Evolutionary conservation across 371 early-diverging fungal species (phyloP), one percentile per base, ranked within the genome.

Genomic region (Mortierella sp.): DNA sequence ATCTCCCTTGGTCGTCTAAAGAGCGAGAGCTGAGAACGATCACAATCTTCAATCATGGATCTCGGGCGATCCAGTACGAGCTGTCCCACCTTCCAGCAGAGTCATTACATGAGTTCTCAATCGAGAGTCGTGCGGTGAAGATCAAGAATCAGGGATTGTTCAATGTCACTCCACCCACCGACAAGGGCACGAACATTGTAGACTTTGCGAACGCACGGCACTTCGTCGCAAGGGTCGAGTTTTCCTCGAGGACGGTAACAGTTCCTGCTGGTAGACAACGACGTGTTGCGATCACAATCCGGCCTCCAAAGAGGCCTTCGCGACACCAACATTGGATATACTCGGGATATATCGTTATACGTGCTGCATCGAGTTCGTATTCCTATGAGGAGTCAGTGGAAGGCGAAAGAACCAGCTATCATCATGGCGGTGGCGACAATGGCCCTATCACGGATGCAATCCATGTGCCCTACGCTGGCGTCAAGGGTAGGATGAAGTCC

Each of bases 381-480:
- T 10, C 4, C 34, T 10, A 10, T 34, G 34, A 4, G 7, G 10
- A 7, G 34, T 34, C 34, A 34, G 34, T 7, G 34, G 4, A 4
- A 10, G 10, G 34, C 10, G 34, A 34, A 10, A 34, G 4, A 10
- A 10, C 34, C 34, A 10, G 34, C 10, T 10, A 34, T 34, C 4
- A 34, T 10, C 7, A 34, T 4, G 7, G 10, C 34, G 4, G 4
- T 34, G 34, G 10, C 34, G 7, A 10, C 10, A 10, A 34, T 34
- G n/a, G n/a, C 13, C 45, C 8, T 16, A 5, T 24, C 12, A 19
- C 34, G 3, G 60, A 63, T 4, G 37, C 50, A 34, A 60, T 64
- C 22, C 68, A 74, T 57, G 54, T 74, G n/a, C 64, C 76, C 0
- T 74, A 68, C 43, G 76, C 68, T 8, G 76, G 68, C 9, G 76